Percentiles rank a stretch among this genome's conserved stretches.
These are phyloP conservation scores for Henningerozyma blattae DNA, from an alignment of 805 yeast species.

Conservation along the genomic window DNA sequence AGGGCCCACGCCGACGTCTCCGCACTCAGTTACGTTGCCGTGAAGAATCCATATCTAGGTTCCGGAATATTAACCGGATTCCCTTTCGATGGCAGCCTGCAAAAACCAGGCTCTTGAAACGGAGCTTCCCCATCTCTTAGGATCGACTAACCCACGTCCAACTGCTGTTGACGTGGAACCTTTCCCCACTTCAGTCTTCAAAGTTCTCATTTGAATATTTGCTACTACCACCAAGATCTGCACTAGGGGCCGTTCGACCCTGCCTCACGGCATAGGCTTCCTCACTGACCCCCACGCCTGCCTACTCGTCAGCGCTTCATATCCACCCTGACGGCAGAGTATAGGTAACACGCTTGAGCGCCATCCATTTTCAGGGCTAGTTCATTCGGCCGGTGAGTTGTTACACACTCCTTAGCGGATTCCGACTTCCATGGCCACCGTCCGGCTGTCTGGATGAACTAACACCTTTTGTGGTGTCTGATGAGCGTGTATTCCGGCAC, in stretches of 20 bases:
- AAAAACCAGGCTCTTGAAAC: conserved; percentile 27
- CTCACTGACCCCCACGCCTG: conserved; percentile 32
- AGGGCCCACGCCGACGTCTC: conserved; percentile 32
- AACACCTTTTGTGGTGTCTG: conserved; percentile 36
- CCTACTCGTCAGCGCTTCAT: conserved; percentile 30
- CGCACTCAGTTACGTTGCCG: conserved; percentile 32
- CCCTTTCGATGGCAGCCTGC: conserved; percentile 30
- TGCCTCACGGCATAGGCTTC: conserved; percentile 31
- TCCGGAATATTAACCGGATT: conserved; percentile 33
- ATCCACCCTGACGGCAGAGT: conserved; percentile 29
- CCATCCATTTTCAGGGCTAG: conserved; percentile 34
- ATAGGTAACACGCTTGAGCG: conserved; percentile 31
- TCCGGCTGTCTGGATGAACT: conserved; percentile 36
- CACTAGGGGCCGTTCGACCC: conserved; percentile 32
- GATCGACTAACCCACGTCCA: conserved; percentile 33
- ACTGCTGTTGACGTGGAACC: conserved; percentile 33
- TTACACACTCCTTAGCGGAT: conserved; percentile 44
- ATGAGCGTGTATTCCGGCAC: conserved; percentile 32
- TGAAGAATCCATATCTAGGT: conserved; percentile 32
- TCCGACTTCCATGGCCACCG: conserved; percentile 43
- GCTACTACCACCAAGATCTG: conserved; percentile 33
- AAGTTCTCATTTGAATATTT: conserved; percentile 31
- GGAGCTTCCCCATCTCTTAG: conserved; percentile 31
- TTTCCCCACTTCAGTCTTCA: conserved; percentile 33
- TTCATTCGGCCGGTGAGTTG: conserved; percentile 42